These are phyloP conservation scores for Podila horticola DNA, from an alignment of 192 early-diverging fungal species.

Conservation along the genomic window DNA sequence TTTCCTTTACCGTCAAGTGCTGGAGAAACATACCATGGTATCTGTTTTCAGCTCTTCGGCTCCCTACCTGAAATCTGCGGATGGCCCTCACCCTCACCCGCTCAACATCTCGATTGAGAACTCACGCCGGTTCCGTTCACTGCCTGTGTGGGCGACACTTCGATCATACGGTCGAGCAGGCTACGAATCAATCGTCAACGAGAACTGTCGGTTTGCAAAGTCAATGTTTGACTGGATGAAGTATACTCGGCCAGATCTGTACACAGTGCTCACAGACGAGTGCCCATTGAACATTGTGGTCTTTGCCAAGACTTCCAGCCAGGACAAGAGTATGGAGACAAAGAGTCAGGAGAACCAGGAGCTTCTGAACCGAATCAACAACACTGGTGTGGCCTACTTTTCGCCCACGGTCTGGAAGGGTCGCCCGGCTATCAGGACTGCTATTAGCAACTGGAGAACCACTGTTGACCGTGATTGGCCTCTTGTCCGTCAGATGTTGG, in stretches of 20 bases:
- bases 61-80: slow-evolving; percentile 44
- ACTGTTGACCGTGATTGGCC: slow-evolving; percentile 33
- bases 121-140: slow-evolving; percentile 65
- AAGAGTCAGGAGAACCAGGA: slow-evolving; percentile 28
- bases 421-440: slow-evolving; percentile 55
- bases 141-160: slow-evolving; percentile 66
- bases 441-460: slow-evolving; percentile 62
- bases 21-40: slow-evolving; percentile 40
- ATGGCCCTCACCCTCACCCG: slow-evolving; percentile 42
- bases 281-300: slow-evolving; percentile 50
- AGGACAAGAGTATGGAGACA: slow-evolving; percentile 7
- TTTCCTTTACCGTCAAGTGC: slow-evolving; percentile 46
- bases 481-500: slow-evolving; percentile 19
- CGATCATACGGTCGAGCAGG: slow-evolving; percentile 61
- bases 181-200: slow-evolving; percentile 56
- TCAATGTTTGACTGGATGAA: slow-evolving; percentile 59
- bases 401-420: slow-evolving; percentile 62
- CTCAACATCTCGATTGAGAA: slow-evolving; percentile 69
- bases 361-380: slow-evolving; percentile 55
- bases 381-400: slow-evolving; percentile 55
- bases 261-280: slow-evolving; percentile 24
- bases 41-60: slow-evolving; percentile 44
- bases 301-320: slow-evolving; percentile 5
- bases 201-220: slow-evolving; percentile 59
- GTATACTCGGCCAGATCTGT: slow-evolving; percentile 18